phyloP scores from a whole-genome alignment of 2,329 filamentous ascomycete species.

The Epichloe elymi region DNA sequence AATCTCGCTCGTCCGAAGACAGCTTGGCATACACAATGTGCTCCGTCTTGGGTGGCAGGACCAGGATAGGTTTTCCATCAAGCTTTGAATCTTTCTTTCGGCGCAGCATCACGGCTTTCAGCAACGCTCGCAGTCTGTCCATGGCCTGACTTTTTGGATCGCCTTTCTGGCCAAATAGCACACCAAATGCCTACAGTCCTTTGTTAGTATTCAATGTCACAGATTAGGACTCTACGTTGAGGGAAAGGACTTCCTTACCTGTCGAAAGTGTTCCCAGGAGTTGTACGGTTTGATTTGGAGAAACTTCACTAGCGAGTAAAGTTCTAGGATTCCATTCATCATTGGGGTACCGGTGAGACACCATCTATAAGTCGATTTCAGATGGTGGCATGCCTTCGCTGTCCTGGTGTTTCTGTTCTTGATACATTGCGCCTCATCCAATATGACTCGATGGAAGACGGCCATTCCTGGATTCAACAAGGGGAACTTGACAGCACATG shows the following conservation, averaged over 20 bases:
- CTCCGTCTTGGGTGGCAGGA: conserved; percentile 62
- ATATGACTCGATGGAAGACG: conserved; percentile 65
- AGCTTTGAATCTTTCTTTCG: conserved; percentile 69
- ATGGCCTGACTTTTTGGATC: conserved; percentile 52
- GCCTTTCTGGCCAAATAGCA: conserved; percentile 21
- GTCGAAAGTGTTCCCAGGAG: conserved; percentile 46
- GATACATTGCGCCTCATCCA: conserved; percentile 78
- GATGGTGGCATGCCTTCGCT: conserved; percentile 51
- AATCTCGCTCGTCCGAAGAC: conserved; percentile 57
- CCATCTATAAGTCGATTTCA: conserved; percentile 64
- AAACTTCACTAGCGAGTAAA: conserved; percentile 67
- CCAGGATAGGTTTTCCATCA: conserved; percentile 69
- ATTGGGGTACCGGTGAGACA: conserved; percentile 73
- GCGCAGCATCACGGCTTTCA: conserved; percentile 70
- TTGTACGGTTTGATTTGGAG: conserved; percentile 65
- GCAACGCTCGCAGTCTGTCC: conserved; percentile 56
- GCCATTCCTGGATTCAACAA: conserved; percentile 46
- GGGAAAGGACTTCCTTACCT: conserved; percentile 22
- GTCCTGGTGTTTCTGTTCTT: conserved; percentile 64
- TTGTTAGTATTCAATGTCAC: conserved; percentile 7
- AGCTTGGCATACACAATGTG: conserved; percentile 65
- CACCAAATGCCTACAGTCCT: conserved; percentile 26
- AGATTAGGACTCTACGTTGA: background rate
- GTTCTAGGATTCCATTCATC: conserved; percentile 72
- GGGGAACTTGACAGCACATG: conserved; percentile 29